Conservation (phyloP, 768 basidiomycete species). For the Russula sp. region DNA sequence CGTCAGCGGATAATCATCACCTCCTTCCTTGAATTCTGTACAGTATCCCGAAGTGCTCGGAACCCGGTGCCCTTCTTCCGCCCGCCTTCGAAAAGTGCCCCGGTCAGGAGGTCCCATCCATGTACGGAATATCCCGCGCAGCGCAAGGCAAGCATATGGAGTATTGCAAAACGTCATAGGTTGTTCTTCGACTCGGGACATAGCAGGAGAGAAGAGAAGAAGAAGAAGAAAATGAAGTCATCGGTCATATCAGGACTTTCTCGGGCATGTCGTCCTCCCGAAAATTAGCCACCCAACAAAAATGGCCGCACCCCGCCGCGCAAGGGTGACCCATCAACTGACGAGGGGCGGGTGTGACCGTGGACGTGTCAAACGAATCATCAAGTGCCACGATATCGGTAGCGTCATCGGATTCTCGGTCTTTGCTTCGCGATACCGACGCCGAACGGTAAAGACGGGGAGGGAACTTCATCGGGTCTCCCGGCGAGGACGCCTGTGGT, state of each 20-base stretch:
- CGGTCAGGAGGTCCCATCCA: too few relatives aligned
- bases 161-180: not conserved
- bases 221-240: not conserved
- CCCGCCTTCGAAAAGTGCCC: too few relatives aligned
- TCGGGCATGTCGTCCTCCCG: constrained; percentile 17
- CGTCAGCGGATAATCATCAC: too few relatives aligned
- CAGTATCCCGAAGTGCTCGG: not conserved
- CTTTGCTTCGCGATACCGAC: constrained; percentile 31
- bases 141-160: constrained; percentile 4
- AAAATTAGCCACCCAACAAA: constrained; percentile 60
- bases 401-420: constrained; percentile 23
- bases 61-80: too few relatives aligned
- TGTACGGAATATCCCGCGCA: not conserved
- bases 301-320: constrained; percentile 80
- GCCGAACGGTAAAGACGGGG: constrained; percentile 27
- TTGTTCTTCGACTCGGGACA: not conserved
- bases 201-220: not conserved
- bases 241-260: constrained; percentile 8
- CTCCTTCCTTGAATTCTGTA: not conserved
- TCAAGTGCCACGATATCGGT: constrained; percentile 6
- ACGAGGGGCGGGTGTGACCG: constrained; percentile 8
- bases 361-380: constrained; percentile 24
- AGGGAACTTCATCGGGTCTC: constrained; percentile 23
- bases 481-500: constrained; percentile 36
- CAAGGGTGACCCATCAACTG: constrained; percentile 57